These are phyloP conservation scores for Cutaneotrichosporon sp. DNA, from an alignment of 1,284 basidiomycete species.

Conservation along the genomic window DNA sequence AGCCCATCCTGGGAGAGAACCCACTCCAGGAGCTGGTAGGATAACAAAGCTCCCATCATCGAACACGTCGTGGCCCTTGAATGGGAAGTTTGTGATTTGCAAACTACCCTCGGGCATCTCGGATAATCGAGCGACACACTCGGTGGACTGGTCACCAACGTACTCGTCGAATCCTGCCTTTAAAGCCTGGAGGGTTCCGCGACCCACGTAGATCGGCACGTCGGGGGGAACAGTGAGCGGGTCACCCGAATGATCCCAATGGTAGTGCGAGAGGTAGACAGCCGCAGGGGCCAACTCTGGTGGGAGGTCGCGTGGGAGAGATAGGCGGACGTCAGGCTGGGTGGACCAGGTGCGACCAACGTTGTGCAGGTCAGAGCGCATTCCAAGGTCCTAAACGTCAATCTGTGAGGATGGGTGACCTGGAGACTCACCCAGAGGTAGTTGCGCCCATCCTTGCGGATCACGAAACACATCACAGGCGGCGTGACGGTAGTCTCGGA, in stretches of 20 bases:
- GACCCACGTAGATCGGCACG: slow-evolving; percentile 11
- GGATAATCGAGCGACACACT: not conserved
- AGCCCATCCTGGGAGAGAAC: not conserved
- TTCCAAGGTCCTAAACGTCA: slow-evolving; percentile 16
- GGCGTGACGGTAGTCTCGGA: not conserved
- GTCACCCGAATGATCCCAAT: slow-evolving; percentile 19
- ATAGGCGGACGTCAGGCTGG: not conserved
- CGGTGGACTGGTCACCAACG: not conserved
- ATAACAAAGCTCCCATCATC: slow-evolving; percentile 15
- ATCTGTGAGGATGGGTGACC: not conserved
- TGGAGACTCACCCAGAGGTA: slow-evolving; percentile 13
- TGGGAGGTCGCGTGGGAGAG: slow-evolving; percentile 7
- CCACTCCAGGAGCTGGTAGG: slow-evolving; percentile 10
- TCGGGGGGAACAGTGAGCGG: not conserved
- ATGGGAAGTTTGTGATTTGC: slow-evolving; percentile 1
- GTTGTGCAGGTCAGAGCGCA: slow-evolving; percentile 9
- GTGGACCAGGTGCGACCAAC: not conserved
- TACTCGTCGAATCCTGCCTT: not conserved
- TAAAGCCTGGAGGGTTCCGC: slow-evolving; percentile 1
- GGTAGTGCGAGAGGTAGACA: slow-evolving; percentile 17
- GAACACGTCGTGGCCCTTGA: slow-evolving; percentile 14
- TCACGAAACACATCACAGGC: slow-evolving; percentile 16
- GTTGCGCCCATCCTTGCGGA: slow-evolving; percentile 12
- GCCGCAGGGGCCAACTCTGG: not conserved
- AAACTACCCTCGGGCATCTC: slow-evolving; percentile 12